Evolutionary conservation across 1,284 basidiomycete species (phyloP).

Genomic region (Polyporus tsugae): DNA sequence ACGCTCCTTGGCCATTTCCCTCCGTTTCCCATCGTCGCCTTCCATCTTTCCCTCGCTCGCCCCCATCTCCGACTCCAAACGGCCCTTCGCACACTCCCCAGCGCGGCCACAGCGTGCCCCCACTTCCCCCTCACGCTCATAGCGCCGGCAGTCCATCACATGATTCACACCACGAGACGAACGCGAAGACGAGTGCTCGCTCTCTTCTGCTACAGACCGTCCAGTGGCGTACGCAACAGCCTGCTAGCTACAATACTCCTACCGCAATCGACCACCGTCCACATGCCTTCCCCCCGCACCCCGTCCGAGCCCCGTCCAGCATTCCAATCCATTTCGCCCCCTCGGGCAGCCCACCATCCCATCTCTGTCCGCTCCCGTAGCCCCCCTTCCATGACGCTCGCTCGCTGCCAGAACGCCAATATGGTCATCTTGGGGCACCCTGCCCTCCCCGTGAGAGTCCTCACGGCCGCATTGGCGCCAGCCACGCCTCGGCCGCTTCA

Average conservation of each 20-base stretch:
- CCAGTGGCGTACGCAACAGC: neutral
- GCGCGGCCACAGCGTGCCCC: slow-evolving; percentile 6
- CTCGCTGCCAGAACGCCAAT: slow-evolving; percentile 21
- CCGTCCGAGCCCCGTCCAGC: neutral
- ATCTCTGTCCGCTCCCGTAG: slow-evolving; percentile 13
- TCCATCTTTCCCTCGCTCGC: slow-evolving; percentile 32
- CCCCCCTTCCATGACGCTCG: slow-evolving; percentile 13
- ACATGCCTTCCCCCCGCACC: slow-evolving; percentile 7
- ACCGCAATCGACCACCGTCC: neutral
- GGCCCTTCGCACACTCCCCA: slow-evolving; percentile 20
- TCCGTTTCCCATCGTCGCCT: slow-evolving; percentile 36
- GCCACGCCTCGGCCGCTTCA: slow-evolving; percentile 93
- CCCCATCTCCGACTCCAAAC: slow-evolving; percentile 28
- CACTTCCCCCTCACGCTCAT: slow-evolving; percentile 10
- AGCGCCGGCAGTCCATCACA: slow-evolving; percentile 19
- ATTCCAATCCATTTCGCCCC: slow-evolving; percentile 4
- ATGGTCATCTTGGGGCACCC: slow-evolving; percentile 16
- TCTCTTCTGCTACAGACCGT: slow-evolving; percentile 8
- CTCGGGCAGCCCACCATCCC: slow-evolving; percentile 16
- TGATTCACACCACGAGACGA: slow-evolving; percentile 16
- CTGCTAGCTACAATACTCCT: neutral
- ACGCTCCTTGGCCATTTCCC: slow-evolving; percentile 23
- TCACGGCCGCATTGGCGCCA: slow-evolving; percentile 90
- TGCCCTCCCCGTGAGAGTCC: slow-evolving; percentile 31
- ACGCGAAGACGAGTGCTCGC: slow-evolving; percentile 5